Evolutionary conservation across 257 asterid species (phyloP).

Genomic region (Cinchona pubescens): DNA sequence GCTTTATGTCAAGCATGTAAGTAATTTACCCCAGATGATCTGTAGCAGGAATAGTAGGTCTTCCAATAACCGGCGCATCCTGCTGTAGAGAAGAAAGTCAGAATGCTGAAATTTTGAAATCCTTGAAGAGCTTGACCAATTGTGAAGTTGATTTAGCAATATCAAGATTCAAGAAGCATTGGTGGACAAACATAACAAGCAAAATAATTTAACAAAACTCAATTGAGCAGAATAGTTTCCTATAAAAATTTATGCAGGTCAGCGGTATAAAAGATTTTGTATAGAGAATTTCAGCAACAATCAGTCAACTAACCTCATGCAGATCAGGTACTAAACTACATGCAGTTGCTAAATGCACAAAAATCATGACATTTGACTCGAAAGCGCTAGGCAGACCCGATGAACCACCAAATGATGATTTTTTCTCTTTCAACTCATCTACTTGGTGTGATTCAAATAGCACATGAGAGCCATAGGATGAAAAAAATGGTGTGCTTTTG

Average conservation of each 20-base stretch:
- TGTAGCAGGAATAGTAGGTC: constrained; percentile 66
- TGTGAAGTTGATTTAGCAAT: neutral
- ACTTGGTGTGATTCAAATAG: neutral
- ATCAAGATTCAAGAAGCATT: neutral
- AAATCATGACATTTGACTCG: neutral
- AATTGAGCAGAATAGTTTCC: neutral
- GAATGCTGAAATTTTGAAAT: neutral
- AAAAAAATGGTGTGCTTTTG: neutral
- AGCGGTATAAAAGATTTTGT: neutral
- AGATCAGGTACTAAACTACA: neutral
- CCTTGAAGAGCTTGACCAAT: neutral
- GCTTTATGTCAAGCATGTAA: constrained; percentile 17
- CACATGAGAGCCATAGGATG: neutral
- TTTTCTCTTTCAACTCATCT: neutral
- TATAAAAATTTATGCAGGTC: neutral
- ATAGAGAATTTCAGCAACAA: neutral
- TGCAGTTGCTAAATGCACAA: neutral
- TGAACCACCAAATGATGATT: no score
- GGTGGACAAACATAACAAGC: neutral
- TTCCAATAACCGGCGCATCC: constrained; percentile 78
- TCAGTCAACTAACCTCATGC: neutral
- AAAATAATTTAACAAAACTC: neutral
- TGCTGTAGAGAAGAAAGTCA: constrained; percentile 40
- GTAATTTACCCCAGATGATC: constrained; percentile 63
- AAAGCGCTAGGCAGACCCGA: neutral